Evolutionary conservation across 345 rosid species (phyloP).

Genomic region (Ricinus communis): DNA sequence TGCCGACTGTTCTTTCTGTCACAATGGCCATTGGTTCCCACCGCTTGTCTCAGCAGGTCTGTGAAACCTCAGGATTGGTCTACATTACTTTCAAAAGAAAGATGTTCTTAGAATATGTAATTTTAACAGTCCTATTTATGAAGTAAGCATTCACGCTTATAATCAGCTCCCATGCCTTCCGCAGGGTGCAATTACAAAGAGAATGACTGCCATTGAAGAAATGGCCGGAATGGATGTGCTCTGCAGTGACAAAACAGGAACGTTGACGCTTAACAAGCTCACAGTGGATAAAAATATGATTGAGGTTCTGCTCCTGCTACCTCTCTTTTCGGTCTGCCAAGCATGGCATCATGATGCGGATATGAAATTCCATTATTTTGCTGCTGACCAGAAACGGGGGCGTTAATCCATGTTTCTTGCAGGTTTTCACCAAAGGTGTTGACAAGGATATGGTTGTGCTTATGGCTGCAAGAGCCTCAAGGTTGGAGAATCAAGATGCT

Average conservation of each 20-base stretch:
- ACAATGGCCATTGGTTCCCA: conserved; percentile 50
- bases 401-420: neutral
- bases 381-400: neutral
- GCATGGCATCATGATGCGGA: no score
- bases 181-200: conserved; percentile 44
- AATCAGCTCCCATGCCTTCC: neutral
- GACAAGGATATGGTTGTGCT: conserved; percentile 39
- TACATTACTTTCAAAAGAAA: neutral
- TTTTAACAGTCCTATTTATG: neutral
- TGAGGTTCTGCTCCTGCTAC: conserved; percentile 24
- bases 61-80: neutral
- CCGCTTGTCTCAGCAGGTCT: conserved; percentile 40
- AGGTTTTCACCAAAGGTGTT: conserved; percentile 37
- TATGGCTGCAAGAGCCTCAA: conserved; percentile 43
- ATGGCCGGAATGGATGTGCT: conserved; percentile 51
- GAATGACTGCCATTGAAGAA: conserved; percentile 52
- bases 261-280: conserved; percentile 42
- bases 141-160: neutral
- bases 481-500: conserved; percentile 46
- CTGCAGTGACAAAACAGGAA: conserved; percentile 48
- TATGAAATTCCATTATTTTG: neutral
- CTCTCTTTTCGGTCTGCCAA: neutral
- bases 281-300: conserved; percentile 45
- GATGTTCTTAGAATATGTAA: neutral
- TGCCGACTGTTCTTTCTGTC: conserved; percentile 67